Base-by-base conservation (phyloP, 139 green algal species). In the Chlorella sp. region DNA sequence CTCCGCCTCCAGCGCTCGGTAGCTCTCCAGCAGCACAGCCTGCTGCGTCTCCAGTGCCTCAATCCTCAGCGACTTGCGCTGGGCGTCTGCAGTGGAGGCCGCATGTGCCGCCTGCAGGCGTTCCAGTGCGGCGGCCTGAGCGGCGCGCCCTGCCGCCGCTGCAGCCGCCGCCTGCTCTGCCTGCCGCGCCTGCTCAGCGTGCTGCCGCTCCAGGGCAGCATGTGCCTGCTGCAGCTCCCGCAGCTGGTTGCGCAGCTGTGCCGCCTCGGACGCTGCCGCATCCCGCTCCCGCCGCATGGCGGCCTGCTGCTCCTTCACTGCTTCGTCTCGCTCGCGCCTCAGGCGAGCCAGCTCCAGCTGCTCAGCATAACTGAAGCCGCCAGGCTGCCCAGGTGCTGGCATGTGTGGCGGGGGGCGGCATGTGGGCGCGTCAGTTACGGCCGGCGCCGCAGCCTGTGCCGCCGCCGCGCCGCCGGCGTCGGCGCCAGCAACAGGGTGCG, bases 31-130 rank as follows among this genome's bases (percentile, higher is more conserved):
- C 64, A 84, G 64, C 43, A 84, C 30, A 3, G 64, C 43, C 16
- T 41, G 79, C 43, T 84, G 44, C 19, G 79, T 65, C 22, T 84
- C 79, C 62, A 84, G 64, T 14, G 64, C 64, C 24, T 75, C 62
- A 7, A 76, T 56, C 19, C 64, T 22, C 43, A 84, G 43, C 17
- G 19, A 6, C 43, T 65, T 56, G 24, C 36, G 28, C 26, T 20
- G 17, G 2, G 0, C 64, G 14, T 41, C n/a, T 19, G 79, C 79
- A 14, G 32, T 44, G n/a, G 65, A 20, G 32, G 44, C 38, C 4
- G 64, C 64, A 26, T 76, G 70, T 1, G 79, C 62, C 43, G 44
- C 64, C 30, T 48, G 79, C 32, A 44, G 16, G 6, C 64, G 43
- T 44, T 84, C 79, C 1, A 76, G 14, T 2, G 48, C 64, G 5